Conservation (phyloP, 2,329 filamentous ascomycete genomes). For the Beauveria rudraprayagi region DNA sequence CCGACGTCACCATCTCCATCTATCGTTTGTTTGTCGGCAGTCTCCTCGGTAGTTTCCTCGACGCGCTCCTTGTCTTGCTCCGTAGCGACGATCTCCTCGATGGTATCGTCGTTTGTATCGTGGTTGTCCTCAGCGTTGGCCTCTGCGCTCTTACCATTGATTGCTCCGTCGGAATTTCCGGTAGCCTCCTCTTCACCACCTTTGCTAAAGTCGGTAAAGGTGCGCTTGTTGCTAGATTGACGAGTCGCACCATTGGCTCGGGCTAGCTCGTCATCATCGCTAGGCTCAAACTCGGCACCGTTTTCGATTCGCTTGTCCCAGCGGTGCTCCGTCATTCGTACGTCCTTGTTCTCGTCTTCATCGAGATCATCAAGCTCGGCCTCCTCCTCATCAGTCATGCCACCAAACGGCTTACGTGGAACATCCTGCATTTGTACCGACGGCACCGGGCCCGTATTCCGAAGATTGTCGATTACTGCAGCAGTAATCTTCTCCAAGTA, state of each 20-base stretch:
- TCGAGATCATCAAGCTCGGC: conserved; percentile 62
- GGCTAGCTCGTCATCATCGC: conserved; percentile 79
- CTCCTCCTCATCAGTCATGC: conserved; percentile 59
- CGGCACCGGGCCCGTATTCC: conserved; percentile 76
- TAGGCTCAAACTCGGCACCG: conserved; percentile 77
- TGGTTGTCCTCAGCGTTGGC: conserved; percentile 24
- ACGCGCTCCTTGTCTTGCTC: conserved; percentile 21
- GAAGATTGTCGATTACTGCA: conserved; percentile 75
- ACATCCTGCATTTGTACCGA: conserved; percentile 86
- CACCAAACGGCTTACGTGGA: conserved; percentile 51
- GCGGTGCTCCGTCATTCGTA: conserved; percentile 69
- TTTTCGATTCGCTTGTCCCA: conserved; percentile 73
- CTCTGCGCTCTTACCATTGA: conserved; percentile 24
- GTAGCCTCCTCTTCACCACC: conserved; percentile 31
- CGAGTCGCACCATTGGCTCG: conserved; percentile 61
- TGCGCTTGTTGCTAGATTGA: conserved; percentile 39
- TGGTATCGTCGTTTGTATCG: conserved; percentile 33
- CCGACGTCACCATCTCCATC: conserved; percentile 45
- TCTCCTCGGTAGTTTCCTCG: conserved; percentile 15
- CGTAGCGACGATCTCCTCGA: conserved; percentile 32
- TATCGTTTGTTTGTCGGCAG: conserved; percentile 23
- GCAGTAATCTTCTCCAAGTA: conserved; percentile 78
- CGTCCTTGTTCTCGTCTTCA: conserved; percentile 79
- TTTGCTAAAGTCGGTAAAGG: conserved; percentile 45
- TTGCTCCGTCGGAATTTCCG: conserved; percentile 28